Evolutionary conservation across 176 grass and related monocot genomes (phyloP).

Genomic region (Olyra latifolia): DNA sequence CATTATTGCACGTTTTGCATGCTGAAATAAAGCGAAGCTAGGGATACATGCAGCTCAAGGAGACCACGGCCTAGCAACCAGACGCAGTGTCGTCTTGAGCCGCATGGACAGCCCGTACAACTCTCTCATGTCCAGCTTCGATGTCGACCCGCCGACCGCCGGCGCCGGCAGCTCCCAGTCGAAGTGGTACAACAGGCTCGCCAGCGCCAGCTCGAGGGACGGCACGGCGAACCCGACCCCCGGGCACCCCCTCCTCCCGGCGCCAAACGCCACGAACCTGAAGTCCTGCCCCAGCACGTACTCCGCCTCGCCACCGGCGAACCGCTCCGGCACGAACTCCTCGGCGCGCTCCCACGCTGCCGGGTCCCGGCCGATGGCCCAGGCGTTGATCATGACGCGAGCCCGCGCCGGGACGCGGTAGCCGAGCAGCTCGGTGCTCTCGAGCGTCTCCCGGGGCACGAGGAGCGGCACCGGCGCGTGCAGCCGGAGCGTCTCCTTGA

Average conservation of each 20-base stretch:
- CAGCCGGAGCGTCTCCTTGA: conserved; percentile 56
- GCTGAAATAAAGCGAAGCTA: too few relatives aligned
- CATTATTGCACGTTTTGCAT: too few relatives aligned
- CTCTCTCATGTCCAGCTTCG: conserved; percentile 33
- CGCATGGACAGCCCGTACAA: conserved; percentile 28
- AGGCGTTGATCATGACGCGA: conserved; percentile 50
- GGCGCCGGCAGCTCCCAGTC: conserved; percentile 37
- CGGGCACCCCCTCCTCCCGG: conserved; percentile 55
- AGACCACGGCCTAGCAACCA: conserved; percentile 39
- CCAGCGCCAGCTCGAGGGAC: conserved; percentile 34
- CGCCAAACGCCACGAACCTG: conserved; percentile 56
- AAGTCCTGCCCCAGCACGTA: conserved; percentile 33
- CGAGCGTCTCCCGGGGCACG: conserved; percentile 34
- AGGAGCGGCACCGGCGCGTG: conserved; percentile 51
- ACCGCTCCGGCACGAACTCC: conserved; percentile 54
- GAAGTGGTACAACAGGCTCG: conserved; percentile 33
- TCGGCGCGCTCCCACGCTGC: conserved; percentile 45
- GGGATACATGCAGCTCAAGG: too few relatives aligned
- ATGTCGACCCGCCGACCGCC: not conserved
- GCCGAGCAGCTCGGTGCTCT: conserved; percentile 45
- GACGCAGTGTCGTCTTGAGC: conserved; percentile 25
- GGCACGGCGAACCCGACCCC: conserved; percentile 39
- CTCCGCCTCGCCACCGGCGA: not conserved
- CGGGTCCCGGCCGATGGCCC: conserved; percentile 46
- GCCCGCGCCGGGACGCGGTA: conserved; percentile 9